Percentiles rank a stretch among this genome's conserved stretches.
Conservation (phyloP, 73 alveolate genomes). For the Breviolum minutum region DNA sequence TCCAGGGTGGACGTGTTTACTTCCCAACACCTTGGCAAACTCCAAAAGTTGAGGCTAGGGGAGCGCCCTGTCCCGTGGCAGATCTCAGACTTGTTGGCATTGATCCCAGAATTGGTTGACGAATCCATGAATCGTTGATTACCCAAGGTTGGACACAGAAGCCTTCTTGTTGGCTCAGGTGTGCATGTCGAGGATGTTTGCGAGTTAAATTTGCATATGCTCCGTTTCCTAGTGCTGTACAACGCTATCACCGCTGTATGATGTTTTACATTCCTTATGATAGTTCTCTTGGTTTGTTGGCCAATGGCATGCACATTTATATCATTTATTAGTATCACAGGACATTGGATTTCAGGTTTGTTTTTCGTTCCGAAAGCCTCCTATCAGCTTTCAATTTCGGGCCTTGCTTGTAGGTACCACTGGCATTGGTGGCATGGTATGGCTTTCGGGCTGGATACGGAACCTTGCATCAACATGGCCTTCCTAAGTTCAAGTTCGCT, state of each 20-base stretch:
- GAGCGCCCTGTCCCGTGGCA: slow-evolving; percentile 21
- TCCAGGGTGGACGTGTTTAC: too few relatives aligned
- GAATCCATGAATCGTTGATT: not conserved
- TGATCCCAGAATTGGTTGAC: too few relatives aligned
- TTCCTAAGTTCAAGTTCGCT: slow-evolving; percentile 45
- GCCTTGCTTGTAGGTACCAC: slow-evolving; percentile 1
- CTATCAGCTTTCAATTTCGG: too few relatives aligned
- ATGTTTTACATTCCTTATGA: too few relatives aligned
- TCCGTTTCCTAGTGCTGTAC: not conserved
- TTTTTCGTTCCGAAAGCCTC: not conserved
- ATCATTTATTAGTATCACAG: too few relatives aligned
- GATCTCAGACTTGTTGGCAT: not conserved
- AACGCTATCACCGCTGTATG: not conserved
- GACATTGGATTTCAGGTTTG: not conserved
- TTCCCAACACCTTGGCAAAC: too few relatives aligned
- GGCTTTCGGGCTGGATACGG: slow-evolving; percentile 69
- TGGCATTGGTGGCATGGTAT: slow-evolving; percentile 40
- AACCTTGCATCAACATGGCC: slow-evolving; percentile 42
- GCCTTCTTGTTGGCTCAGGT: slow-evolving; percentile 43
- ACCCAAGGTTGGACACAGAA: slow-evolving; percentile 27
- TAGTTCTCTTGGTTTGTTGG: not conserved
- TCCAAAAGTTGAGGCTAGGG: slow-evolving; percentile 2
- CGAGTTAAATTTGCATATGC: not conserved
- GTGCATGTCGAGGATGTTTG: not conserved
- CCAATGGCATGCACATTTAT: not conserved